Conservation (phyloP, 345 rosid species). For the Eucalyptus dawsonii region DNA sequence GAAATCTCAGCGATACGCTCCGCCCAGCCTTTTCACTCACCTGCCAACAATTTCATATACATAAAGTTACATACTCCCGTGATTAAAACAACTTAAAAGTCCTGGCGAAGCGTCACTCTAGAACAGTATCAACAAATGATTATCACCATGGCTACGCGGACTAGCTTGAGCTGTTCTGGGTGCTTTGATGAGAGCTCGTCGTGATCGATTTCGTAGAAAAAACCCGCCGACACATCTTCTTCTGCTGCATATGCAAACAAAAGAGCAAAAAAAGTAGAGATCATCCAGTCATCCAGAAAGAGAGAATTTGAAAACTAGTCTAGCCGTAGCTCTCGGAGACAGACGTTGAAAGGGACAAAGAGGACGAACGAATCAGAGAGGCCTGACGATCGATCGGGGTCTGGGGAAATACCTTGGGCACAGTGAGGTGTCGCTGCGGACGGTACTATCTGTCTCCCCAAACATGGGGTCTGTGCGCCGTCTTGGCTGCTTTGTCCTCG, state of each 20-base stretch:
- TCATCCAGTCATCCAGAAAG: background rate
- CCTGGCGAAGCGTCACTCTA: background rate
- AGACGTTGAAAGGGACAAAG: background rate
- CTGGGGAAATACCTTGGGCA: background rate
- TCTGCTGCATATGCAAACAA: constrained; percentile 21
- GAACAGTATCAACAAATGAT: background rate
- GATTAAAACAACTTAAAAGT: background rate
- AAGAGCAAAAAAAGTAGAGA: background rate
- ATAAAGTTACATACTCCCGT: background rate
- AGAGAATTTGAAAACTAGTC: background rate
- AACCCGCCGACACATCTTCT: constrained; percentile 54
- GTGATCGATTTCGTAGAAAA: constrained; percentile 65
- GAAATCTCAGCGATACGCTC: constrained; percentile 55
- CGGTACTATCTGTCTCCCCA: constrained; percentile 1
- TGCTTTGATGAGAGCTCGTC: constrained; percentile 34
- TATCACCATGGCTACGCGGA: constrained; percentile 63
- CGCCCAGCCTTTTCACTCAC: constrained; percentile 53
- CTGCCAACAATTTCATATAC: constrained; percentile 9
- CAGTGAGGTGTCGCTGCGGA: background rate
- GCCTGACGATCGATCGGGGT: background rate
- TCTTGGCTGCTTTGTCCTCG: background rate
- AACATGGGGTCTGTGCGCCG: background rate
- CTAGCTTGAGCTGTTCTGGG: constrained; percentile 48
- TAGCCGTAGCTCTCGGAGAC: background rate
- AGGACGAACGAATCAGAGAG: background rate